A percentile compares a stretch with the other conserved stretches of the same genome.
Evolutionary conservation across 2,329 filamentous ascomycete species (phyloP).

Genomic region (Monosporascus sp.): DNA sequence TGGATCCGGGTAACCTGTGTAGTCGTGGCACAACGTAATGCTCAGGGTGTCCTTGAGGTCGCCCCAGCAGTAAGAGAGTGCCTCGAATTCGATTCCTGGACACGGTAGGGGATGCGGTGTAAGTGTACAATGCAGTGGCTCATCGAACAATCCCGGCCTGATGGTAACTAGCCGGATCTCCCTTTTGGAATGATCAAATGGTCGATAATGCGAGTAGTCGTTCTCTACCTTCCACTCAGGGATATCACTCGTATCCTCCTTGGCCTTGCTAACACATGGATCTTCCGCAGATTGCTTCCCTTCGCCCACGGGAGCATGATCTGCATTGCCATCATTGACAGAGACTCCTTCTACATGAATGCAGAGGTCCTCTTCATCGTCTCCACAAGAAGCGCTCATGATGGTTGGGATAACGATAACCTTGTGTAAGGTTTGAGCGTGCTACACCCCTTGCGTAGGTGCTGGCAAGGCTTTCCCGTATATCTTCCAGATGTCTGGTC

Average conservation of each 20-base stretch:
- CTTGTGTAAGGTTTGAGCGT: too few relatives aligned
- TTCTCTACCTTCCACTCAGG: slow-evolving; percentile 5
- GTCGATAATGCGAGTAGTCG: slow-evolving; percentile 2
- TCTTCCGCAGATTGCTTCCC: too few relatives aligned
- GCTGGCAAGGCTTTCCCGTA: too few relatives aligned
- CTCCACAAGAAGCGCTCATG: too few relatives aligned
- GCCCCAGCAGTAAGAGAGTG: slow-evolving; percentile 4
- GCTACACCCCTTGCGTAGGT: too few relatives aligned
- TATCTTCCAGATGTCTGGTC: too few relatives aligned
- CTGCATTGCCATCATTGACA: too few relatives aligned
- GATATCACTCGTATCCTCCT: background rate
- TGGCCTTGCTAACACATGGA: too few relatives aligned
- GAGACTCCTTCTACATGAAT: too few relatives aligned
- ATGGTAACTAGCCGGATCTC: slow-evolving; percentile 3
- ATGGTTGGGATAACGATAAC: too few relatives aligned
- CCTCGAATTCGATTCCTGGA: background rate
- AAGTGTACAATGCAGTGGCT: slow-evolving; percentile 1
- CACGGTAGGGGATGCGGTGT: background rate
- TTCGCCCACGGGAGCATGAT: too few relatives aligned
- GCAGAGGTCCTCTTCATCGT: too few relatives aligned
- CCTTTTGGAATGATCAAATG: slow-evolving; percentile 1
- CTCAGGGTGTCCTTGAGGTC: background rate
- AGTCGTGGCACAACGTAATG: slow-evolving; percentile 1
- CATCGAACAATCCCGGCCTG: background rate
- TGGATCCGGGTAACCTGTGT: background rate